These are phyloP conservation scores for Aspergillus sp. DNA, from an alignment of 2,329 filamentous ascomycete species.

Conservation along the genomic window DNA sequence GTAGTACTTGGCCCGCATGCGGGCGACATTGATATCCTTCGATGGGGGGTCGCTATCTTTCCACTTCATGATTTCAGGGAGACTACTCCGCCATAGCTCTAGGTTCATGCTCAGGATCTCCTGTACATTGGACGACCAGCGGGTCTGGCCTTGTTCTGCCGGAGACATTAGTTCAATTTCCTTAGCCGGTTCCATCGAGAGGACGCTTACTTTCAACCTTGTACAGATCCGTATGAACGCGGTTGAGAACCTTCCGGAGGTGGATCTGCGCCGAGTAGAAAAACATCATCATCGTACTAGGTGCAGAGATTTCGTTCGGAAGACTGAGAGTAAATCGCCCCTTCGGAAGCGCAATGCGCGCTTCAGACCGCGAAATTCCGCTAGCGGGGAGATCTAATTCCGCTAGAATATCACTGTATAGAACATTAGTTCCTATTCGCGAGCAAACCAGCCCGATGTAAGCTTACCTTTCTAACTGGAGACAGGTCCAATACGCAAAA, in stretches of 20 bases:
- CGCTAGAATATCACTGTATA: slow-evolving; percentile 76
- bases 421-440: not conserved
- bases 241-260: slow-evolving; percentile 56
- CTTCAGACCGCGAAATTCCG: slow-evolving; percentile 57
- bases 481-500: slow-evolving; percentile 86
- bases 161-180: slow-evolving; percentile 1
- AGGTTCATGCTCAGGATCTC: slow-evolving; percentile 48
- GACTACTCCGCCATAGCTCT: slow-evolving; percentile 51
- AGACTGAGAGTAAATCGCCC: slow-evolving; percentile 32
- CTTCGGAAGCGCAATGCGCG: slow-evolving; percentile 39
- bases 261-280: slow-evolving; percentile 63
- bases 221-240: slow-evolving; percentile 55
- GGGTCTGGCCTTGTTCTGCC: slow-evolving; percentile 29
- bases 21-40: slow-evolving; percentile 72
- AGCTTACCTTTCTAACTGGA: slow-evolving; percentile 80
- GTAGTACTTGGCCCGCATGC: slow-evolving; percentile 91
- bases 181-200: not conserved
- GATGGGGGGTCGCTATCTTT: slow-evolving; percentile 68
- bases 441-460: not conserved
- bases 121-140: slow-evolving; percentile 39
- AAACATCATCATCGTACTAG: slow-evolving; percentile 47
- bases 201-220: slow-evolving; percentile 35
- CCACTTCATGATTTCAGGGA: slow-evolving; percentile 57
- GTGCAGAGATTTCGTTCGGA: slow-evolving; percentile 30
- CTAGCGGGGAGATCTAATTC: slow-evolving; percentile 69